Evolutionary conservation across 2,329 filamentous ascomycete genomes (phyloP), one percentile per base, ranked within the genome.

Genomic region (Monilinia laxa): DNA sequence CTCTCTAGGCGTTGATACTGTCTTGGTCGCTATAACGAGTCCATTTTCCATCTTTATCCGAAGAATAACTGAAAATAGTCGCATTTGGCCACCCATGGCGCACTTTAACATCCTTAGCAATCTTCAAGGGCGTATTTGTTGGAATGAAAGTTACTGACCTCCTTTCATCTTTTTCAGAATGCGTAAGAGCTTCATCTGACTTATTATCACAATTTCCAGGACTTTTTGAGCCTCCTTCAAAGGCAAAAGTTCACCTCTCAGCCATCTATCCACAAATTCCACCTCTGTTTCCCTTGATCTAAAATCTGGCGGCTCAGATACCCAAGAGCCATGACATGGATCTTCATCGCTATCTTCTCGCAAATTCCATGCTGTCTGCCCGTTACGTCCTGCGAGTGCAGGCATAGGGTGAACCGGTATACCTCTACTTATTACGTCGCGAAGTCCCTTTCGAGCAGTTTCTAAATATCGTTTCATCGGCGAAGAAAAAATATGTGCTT

Each of bases 401-500:
- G 57, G 57, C 57, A 59, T 59, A 0, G 28, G 20, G 23, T 53
- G 20, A 28, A 63, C 54, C 11, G 6, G 20, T 9, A n/a, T 20
- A 7, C 60, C 60, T n/a, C 60, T 42, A 2, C 20, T n/a, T 20
- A 23, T 63, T 23, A 11, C 60, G 6, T 54, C 49, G 9, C n/a
- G 60, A 20, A 63, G 31, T n/a, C 60, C 60, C 9, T 54, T 53
- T n/a, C 49, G 47, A 11, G 60, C 60, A 40, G 60, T 63, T 42
- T 54, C 23, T 18, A 54, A 20, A 12, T 49, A 63, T 16, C 60
- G 35, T 45, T 42, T 54, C 49, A 63, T 63, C 7, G 60, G 60
- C 16, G 49, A 63, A 10, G 35, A 63, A n/a, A 63, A 54, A 16
- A 63, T 54, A n/a, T 54, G 35, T n/a, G 60, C 45, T 11, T 54